These are phyloP conservation scores for Lasiodiplodia theobromae DNA, from an alignment of 2,329 filamentous ascomycete species.

Conservation along the genomic window DNA sequence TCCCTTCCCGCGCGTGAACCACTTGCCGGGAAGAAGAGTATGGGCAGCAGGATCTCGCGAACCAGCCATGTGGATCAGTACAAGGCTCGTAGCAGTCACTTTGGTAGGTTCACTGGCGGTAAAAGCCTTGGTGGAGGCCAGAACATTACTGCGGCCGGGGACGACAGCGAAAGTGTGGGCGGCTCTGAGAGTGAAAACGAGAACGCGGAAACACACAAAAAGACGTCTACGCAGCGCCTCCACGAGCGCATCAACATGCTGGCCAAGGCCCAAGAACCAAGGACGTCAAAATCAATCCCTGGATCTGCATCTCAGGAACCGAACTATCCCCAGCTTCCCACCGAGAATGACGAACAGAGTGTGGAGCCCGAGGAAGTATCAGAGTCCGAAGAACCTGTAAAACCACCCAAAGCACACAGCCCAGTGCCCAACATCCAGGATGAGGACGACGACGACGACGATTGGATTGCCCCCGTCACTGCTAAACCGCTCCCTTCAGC, in stretches of 20 bases:
- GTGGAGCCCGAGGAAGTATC: slow-evolving; percentile 29
- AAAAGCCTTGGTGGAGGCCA: slow-evolving; percentile 66
- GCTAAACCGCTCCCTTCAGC: slow-evolving; percentile 42
- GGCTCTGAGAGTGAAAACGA: slow-evolving; percentile 50
- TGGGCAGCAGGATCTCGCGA: slow-evolving; percentile 73
- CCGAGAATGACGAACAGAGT: slow-evolving; percentile 10
- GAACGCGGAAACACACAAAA: slow-evolving; percentile 71
- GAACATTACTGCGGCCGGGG: slow-evolving; percentile 34
- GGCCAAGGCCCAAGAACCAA: slow-evolving; percentile 60
- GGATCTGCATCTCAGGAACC: slow-evolving; percentile 43
- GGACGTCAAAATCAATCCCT: slow-evolving; percentile 50
- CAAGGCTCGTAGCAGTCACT: slow-evolving; percentile 72
- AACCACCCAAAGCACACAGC: slow-evolving; percentile 28
- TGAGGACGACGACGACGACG: slow-evolving; percentile 59
- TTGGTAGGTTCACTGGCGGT: slow-evolving; percentile 75
- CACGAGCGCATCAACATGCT: slow-evolving; percentile 90
- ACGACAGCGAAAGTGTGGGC: slow-evolving; percentile 53
- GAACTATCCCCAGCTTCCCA: slow-evolving; percentile 50
- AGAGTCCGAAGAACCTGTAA: slow-evolving; percentile 31
- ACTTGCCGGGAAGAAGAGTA: slow-evolving; percentile 81
- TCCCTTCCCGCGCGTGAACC: slow-evolving; percentile 91
- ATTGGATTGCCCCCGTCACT: slow-evolving; percentile 65
- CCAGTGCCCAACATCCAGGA: slow-evolving; percentile 29
- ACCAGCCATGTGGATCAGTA: slow-evolving; percentile 77
- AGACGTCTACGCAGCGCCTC: slow-evolving; percentile 90